These are phyloP conservation scores for Schizochytrium sp. DNA, from an alignment of 108 stramenopile genomes.

Conservation along the genomic window DNA sequence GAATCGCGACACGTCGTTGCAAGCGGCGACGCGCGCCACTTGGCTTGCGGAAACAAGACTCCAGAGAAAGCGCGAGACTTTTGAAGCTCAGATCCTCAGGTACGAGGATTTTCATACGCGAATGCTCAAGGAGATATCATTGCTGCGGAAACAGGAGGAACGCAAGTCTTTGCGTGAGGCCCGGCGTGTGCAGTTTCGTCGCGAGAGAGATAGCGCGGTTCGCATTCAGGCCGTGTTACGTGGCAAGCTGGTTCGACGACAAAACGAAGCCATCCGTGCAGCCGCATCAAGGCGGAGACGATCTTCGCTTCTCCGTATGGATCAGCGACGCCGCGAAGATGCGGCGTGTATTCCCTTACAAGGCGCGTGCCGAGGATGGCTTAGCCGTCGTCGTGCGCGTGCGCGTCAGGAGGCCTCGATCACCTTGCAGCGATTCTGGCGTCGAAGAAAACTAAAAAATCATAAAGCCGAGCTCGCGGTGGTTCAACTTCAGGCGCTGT, in stretches of 20 bases:
- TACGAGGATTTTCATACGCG: not conserved
- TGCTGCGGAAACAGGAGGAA: not conserved
- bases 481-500: not conserved
- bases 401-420: not conserved
- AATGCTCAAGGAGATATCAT: not conserved
- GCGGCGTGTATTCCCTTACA: not conserved
- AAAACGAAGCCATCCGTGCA: no score
- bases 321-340: not conserved
- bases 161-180: not conserved
- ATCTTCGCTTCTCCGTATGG: no score
- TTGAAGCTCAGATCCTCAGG: not conserved
- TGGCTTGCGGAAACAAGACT: not conserved
- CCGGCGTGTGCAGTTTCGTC: not conserved
- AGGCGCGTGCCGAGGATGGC: not conserved
- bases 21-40: not conserved
- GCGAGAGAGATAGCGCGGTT: no score
- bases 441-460: not conserved
- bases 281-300: no score
- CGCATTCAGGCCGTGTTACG: no score
- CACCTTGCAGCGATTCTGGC: not conserved
- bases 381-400: not conserved
- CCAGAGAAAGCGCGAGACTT: not conserved
- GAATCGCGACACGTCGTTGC: not conserved
- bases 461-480: not conserved
- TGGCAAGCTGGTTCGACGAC: no score